A percentile compares a stretch with the other conserved stretches of the same genome.
Conservation (phyloP, 2,329 filamentous ascomycete species). For the Leptographium galeiforme region DNA sequence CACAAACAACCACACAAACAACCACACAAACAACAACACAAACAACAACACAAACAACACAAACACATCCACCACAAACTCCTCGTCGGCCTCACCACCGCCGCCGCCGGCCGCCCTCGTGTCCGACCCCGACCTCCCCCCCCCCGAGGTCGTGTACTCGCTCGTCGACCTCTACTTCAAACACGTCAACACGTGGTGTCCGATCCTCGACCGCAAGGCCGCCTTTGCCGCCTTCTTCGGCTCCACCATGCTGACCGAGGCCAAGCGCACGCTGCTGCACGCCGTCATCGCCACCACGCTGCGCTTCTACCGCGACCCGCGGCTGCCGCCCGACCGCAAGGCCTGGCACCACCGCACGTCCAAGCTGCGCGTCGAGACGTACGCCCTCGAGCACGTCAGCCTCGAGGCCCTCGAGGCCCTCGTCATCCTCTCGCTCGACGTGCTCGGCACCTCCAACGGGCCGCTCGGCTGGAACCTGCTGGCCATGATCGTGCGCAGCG, state of each 20-base stretch:
- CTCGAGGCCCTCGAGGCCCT: conserved; percentile 78
- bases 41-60: background rate
- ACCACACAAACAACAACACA: background rate
- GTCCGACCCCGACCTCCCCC: conserved; percentile 55
- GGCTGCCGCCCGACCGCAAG: conserved; percentile 59
- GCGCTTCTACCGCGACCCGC: conserved; percentile 64
- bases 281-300: conserved; percentile 81
- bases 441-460: conserved; percentile 76
- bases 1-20: no score
- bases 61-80: no score
- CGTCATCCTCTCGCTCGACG: conserved; percentile 72
- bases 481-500: conserved; percentile 73
- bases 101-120: conserved; percentile 26
- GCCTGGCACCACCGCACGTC: conserved; percentile 65
- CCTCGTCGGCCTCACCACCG: conserved; percentile 2
- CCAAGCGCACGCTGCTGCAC: conserved; percentile 69
- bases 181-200: conserved; percentile 73
- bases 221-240: conserved; percentile 75
- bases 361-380: conserved; percentile 75
- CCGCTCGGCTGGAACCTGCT: conserved; percentile 86
- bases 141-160: conserved; percentile 60
- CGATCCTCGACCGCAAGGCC: conserved; percentile 71
- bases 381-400: conserved; percentile 78
- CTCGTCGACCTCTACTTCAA: conserved; percentile 68
- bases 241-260: conserved; percentile 59